Conservation (phyloP, 2,329 filamentous ascomycete genomes). For the Monilinia fructigena region DNA sequence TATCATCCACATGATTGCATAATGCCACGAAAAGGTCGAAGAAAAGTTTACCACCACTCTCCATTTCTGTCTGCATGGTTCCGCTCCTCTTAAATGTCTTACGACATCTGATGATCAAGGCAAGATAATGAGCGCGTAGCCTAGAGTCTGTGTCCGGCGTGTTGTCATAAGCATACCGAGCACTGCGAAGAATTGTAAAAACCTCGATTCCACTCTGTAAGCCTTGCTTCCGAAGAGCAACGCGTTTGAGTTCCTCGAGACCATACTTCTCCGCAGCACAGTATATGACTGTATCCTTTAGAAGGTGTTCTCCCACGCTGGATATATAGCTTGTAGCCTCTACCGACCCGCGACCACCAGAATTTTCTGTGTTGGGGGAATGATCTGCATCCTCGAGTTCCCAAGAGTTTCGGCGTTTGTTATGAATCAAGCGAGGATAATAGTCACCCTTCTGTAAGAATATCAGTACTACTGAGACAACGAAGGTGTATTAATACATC, state of each 20-base stretch:
- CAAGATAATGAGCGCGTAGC: conserved; percentile 94
- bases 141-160: conserved; percentile 90
- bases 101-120: conserved; percentile 94
- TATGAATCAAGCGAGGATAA: conserved; percentile 82
- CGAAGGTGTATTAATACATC: background rate
- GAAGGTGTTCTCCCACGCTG: conserved; percentile 70
- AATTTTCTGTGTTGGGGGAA: conserved; percentile 55
- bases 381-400: conserved; percentile 73
- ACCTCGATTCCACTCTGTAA: conserved; percentile 87
- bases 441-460: conserved; percentile 40
- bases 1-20: conserved; percentile 97
- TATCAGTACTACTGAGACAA: conserved; percentile 6
- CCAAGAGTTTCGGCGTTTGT: conserved; percentile 84
- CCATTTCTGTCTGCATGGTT: conserved; percentile 99
- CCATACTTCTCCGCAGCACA: conserved; percentile 88
- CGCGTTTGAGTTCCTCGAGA: conserved; percentile 86
- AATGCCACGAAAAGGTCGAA: conserved; percentile 98
- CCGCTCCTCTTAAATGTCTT: conserved; percentile 97
- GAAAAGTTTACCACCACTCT: conserved; percentile 86
- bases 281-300: conserved; percentile 93
- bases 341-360: conserved; percentile 60
- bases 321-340: conserved; percentile 77
- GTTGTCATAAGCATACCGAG: conserved; percentile 92
- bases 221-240: conserved; percentile 91
- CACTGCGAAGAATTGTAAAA: conserved; percentile 84